Evolutionary conservation across 192 early-diverging fungal species (phyloP), one percentile per base, ranked within the genome.

Genomic region (Diversispora epigaea): DNA sequence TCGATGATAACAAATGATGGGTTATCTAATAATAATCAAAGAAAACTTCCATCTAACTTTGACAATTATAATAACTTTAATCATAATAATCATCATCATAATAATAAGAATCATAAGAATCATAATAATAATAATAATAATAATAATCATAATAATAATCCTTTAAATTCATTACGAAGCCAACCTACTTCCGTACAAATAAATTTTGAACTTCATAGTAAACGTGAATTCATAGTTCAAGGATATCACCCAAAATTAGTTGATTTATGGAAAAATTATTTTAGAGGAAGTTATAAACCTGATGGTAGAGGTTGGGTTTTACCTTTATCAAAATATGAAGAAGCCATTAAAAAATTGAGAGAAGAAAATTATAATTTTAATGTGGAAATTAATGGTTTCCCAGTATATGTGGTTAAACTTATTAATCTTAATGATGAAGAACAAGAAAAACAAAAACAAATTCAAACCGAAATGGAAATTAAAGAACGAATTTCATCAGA

Each of bases 181-280:
- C 64, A 66, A 43, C 44, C 6, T 9, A 14, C 7, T 15, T 9
- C 21, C 8, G 25, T 54, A 49, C 19, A 68, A 6, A 68, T 68
- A n/a, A n/a, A 47, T 14, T 68, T 68, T 32, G 22, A 11, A 11
- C 11, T 68, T 43, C 14, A 49, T 15, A 46, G 19, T 25, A 50
- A 68, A 68, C 6, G n/a, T n/a, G 6, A 54, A 19, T 43, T 68
- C 0, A 68, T 68, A 1, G 67, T 68, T 9, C n/a, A 46, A 10
- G 67, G 67, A n/a, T 68, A 68, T 32, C 67, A 68, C 11, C 32
- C 45, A 50, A 68, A 50, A 54, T 25, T 68, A 50, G 19, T 68
- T n/a, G 8, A 11, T 49, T 68, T 49, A 15, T 68, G 67, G 67
- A 21, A 41, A 15, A 6, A 15, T n/a, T 22, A 49, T 12, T 12